Evolutionary conservation across 306 rosid species (phyloP), one percentile per base, ranked within the genome.

Genomic region (Hylodesmum podocarpum): DNA sequence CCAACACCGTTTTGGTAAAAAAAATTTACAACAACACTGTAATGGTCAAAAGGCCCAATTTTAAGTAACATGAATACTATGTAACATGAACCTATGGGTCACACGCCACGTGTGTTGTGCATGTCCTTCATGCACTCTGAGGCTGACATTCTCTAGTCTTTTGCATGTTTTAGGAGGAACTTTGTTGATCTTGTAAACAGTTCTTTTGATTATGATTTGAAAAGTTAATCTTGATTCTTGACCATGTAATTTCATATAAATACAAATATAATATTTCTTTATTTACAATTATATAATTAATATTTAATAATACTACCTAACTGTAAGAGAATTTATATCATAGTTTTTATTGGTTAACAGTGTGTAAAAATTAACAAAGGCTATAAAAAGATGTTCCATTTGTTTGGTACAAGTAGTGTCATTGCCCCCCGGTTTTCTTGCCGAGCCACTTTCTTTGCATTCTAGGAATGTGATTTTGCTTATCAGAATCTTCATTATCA

Each of bases 31-130:
- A n/a, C n/a, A n/a, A n/a, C n/a, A n/a, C n/a, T n/a, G n/a, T n/a
- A n/a, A n/a, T n/a, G n/a, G n/a, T n/a, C n/a, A n/a, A n/a, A n/a
- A n/a, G n/a, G n/a, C n/a, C n/a, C n/a, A n/a, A n/a, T n/a, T n/a
- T n/a, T n/a, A n/a, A n/a, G n/a, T n/a, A n/a, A n/a, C n/a, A n/a
- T n/a, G n/a, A n/a, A n/a, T n/a, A n/a, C n/a, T n/a, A n/a, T n/a
- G n/a, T n/a, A n/a, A n/a, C n/a, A n/a, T 73, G 69, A 70, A 69
- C 21, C 44, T 40, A 34, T 59, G 34, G 70, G 78, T 25, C 70
- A 73, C 21, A 21, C 43, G 10, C 81, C 81, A 85, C 87, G 77
- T 78, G 89, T 78, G 79, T 49, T 65, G 67, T 69, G 31, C 44
- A 22, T 70, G 9, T 46, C 46, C 61, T 6, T 63, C 5, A 59